Base-by-base conservation (phyloP, 1,139 yeast species). In the Entelexis sorbosivorans region DNA sequence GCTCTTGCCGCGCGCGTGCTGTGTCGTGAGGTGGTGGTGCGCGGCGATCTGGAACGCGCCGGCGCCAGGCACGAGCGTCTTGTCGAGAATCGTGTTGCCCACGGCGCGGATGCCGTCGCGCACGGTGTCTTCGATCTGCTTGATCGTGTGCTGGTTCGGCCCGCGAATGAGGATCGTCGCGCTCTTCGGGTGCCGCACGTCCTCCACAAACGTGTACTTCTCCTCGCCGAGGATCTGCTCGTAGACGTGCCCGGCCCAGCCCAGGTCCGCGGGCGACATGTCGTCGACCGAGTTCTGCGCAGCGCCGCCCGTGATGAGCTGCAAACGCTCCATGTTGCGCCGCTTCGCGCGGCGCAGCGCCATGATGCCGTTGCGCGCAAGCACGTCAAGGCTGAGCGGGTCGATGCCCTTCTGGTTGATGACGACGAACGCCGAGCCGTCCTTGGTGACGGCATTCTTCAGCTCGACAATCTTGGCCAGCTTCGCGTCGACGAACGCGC, bases 321-420 rank as follows among this genome's bases (percentile, higher is more conserved):
- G 99, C 64, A 93, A 76, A 66, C 99, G 81, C 71, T 93, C 99
- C 98, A 93, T 91, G 69, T 93, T 93, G 73, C 99, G 82, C 74
- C 99, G 80, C 74, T 93, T 93, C 45, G 99, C 99, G 66, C 98
- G 81, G 73, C 99, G 82, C 62, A 93, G 75, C 1, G 98, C 98
- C 61, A 91, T 73, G 60, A 93, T 91, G 59, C 86, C 87, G 68
- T 93, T 84, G 67, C 87, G 88, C 50, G 97, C 97, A 59, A 93
- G 75, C 14, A 89, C 82, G 66, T 93, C 98, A 59, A 93, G 73
- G 16, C 97, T 88, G 93, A 91, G 84, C 58, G 99, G 99, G 66
- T 93, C 99, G 61, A 93, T 93, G 61, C 99, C 98, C 74, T 93
- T 93, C 70, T 93, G 99, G 70, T 93, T 93, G 67, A 93, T 85